Evolutionary conservation across 176 grass and related monocot genomes (phyloP), one percentile per base, ranked within the genome.

Genomic region (Zizania latifolia): DNA sequence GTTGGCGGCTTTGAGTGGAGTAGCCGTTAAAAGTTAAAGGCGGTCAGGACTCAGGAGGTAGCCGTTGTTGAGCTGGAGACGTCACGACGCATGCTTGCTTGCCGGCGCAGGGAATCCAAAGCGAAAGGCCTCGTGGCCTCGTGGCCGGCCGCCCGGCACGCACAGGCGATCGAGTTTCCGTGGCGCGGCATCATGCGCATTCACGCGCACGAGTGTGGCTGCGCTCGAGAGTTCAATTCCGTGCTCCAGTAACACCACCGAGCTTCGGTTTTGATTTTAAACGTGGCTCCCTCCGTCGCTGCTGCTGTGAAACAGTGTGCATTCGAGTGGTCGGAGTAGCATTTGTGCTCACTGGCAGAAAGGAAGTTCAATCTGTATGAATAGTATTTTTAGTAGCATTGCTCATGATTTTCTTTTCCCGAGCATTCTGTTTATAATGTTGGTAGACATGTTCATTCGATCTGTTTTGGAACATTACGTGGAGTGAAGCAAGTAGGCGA

Each of bases 11-110:
- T 88, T 35, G 64, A 65, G 81, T 77, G 67, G 72, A 85, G 74
- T 91, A 89, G 84, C 89, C 89, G 89, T 92, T 92, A 72, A 81
- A 89, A 71, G 59, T 65, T 64, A 22, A 26, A 48, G 68, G 14
- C 33, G 36, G 78, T 33, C 72, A 59, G 68, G 36, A 14, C 19
- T 66, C 62, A 60, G 72, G 61, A 82, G 81, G 13, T 81, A 81
- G 87, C 85, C 88, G 88, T 94, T 53, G 48, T 53, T 91, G 79
- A 65, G 78, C 9, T 10, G 58, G 31, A 41, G n/a, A 33, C 58
- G 46, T 68, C 45, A 37, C 13, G 13, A 37, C 13, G 13, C 48
- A 21, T 16, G 13, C 14, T 5, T 38, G 80, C 76, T 55, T 80
- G 79, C 58, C 54, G 74, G 17, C 87, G 73, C 57, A 63, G 31